Conservation (phyloP, 192 early-diverging fungal species). For the Kappamyces sp. region DNA sequence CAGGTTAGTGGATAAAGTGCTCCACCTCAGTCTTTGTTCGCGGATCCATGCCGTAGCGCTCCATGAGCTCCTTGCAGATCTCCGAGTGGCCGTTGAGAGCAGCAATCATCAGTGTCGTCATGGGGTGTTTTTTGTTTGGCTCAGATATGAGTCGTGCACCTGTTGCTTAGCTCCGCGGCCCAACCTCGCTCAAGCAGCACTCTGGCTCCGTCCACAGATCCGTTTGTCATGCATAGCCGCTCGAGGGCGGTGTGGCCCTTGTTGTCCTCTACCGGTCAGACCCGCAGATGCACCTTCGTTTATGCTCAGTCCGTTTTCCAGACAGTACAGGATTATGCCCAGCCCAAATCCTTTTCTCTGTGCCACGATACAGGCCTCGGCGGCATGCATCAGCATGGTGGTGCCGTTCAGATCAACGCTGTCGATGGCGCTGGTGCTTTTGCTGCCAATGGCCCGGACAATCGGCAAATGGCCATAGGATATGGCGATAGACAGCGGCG, state of each 20-base stretch:
- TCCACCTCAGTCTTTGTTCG: conserved; percentile 23
- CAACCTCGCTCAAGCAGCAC: conserved; percentile 23
- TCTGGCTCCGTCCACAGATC: conserved; percentile 27
- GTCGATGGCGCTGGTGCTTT: conserved; percentile 10
- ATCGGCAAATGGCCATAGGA: conserved; percentile 31
- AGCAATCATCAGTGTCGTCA: conserved; percentile 45
- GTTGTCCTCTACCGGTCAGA: conserved; percentile 20
- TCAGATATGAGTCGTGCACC: conserved; percentile 26
- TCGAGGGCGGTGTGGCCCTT: conserved; percentile 39
- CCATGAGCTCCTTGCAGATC: conserved; percentile 37
- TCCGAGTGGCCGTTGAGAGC: conserved; percentile 45
- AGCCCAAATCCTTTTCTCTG: conserved; percentile 27
- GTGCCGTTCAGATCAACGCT: conserved; percentile 37
- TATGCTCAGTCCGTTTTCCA: conserved; percentile 29
- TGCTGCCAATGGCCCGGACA: conserved; percentile 27
- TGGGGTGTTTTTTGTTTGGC: conserved; percentile 27
- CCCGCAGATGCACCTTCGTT: not conserved
- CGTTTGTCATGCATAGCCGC: conserved; percentile 33
- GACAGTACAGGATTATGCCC: conserved; percentile 27
- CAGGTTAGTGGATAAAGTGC: not conserved
- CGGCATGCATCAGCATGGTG: conserved; percentile 48
- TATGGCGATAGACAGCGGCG: conserved; percentile 36
- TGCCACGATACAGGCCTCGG: conserved; percentile 31
- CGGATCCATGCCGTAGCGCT: conserved; percentile 34
- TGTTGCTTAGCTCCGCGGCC: too few species aligned